These are phyloP conservation scores for Mycena floridula DNA, from an alignment of 768 basidiomycete species.

Conservation along the genomic window DNA sequence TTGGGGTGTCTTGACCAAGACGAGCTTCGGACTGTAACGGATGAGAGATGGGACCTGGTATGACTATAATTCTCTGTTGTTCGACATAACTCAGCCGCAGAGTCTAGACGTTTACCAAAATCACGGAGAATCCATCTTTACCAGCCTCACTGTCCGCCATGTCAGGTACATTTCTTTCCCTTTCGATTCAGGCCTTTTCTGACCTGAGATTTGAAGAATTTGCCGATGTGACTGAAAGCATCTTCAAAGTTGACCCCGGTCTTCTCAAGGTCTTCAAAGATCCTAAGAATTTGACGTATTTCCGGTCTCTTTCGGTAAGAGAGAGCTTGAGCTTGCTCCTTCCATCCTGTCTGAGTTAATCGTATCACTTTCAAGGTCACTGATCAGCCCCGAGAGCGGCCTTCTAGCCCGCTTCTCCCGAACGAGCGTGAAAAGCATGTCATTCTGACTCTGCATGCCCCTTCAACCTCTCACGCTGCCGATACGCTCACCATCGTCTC, in stretches of 20 bases:
- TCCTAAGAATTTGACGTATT: conserved; percentile 62
- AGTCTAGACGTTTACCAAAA: conserved; percentile 74
- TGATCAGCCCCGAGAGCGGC: conserved; percentile 78
- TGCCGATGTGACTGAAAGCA: conserved; percentile 75
- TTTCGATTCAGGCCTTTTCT: conserved; percentile 2
- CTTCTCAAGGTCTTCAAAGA: conserved; percentile 56
- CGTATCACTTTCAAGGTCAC: conserved; percentile 46
- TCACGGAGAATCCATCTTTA: conserved; percentile 57
- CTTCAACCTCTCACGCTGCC: conserved; percentile 38
- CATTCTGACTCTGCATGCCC: conserved; percentile 58
- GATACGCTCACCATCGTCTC: conserved; percentile 57
- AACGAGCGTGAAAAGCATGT: conserved; percentile 65
- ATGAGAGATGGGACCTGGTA: conserved; percentile 83
- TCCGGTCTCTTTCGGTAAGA: conserved; percentile 80
- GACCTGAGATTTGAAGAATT: conserved; percentile 45
- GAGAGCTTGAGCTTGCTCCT: not conserved
- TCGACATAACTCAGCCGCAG: conserved; percentile 3
- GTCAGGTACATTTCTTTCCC: conserved; percentile 43
- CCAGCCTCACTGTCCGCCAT: conserved; percentile 65
- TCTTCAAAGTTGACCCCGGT: conserved; percentile 57
- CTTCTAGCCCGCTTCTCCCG: conserved; percentile 41
- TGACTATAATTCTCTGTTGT: conserved; percentile 20
- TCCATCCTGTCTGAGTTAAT: conserved; percentile 2
- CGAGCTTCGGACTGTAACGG: conserved; percentile 62
- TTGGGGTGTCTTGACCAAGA: conserved; percentile 81